phyloP scores from a whole-genome alignment of 164 flowering plant species.

The Vitis vinifera region DNA sequence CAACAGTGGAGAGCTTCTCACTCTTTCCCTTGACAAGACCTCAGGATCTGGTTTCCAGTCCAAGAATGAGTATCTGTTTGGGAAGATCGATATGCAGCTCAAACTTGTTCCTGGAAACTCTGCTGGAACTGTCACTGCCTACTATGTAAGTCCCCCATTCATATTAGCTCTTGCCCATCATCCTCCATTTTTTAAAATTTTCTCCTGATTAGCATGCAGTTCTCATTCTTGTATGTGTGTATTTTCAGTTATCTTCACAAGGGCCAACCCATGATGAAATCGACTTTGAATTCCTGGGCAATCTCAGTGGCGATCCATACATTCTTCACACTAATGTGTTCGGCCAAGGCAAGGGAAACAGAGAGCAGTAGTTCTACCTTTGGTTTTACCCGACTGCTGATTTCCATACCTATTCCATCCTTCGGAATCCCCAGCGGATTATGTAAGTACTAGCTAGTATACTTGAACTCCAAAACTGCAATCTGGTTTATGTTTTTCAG shows the following conservation, averaged over 20 bases:
- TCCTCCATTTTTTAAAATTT: not conserved
- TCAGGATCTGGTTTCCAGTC: slow-evolving; percentile 54
- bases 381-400: slow-evolving; percentile 65
- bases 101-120: slow-evolving; percentile 47
- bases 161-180: not conserved
- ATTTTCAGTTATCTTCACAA: slow-evolving; percentile 25
- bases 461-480: not conserved
- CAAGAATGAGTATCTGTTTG: slow-evolving; percentile 34
- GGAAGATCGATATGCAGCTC: slow-evolving; percentile 42
- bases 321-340: slow-evolving; percentile 47
- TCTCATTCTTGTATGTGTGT: not conserved
- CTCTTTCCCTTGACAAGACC: slow-evolving; percentile 34
- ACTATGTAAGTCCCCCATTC: slow-evolving; percentile 26
- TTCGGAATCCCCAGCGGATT: slow-evolving; percentile 31
- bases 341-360: slow-evolving; percentile 44
- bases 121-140: slow-evolving; percentile 53
- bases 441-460: slow-evolving; percentile 16
- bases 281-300: slow-evolving; percentile 36
- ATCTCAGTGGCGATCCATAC: slow-evolving; percentile 48
- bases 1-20: slow-evolving; percentile 37
- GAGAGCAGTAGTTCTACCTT: slow-evolving; percentile 53
- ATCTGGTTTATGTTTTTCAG: not conserved
- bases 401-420: slow-evolving; percentile 46
- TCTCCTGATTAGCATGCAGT: not conserved
- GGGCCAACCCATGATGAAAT: slow-evolving; percentile 34